phyloP scores from a whole-genome alignment of 768 basidiomycete genomes.

The Boletus coccyginus region DNA sequence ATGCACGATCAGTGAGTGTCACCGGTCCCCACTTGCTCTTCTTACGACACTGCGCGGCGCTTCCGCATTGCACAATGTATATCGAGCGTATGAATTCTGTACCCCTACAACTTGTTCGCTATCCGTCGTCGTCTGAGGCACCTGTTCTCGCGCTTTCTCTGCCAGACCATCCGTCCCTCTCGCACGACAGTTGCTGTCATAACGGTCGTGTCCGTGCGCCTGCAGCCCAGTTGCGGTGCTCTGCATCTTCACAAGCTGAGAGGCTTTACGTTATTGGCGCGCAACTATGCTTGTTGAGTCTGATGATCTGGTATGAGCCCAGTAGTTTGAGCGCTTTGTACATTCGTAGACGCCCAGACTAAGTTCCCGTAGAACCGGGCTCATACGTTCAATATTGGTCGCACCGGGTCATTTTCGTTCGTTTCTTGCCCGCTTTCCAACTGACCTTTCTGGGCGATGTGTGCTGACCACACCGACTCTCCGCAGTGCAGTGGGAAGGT shows the following conservation, averaged over 20 bases:
- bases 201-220: constrained; percentile 32
- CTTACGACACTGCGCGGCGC: constrained; percentile 27
- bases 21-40: constrained; percentile 30
- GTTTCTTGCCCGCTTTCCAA: constrained; percentile 14
- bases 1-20: constrained; percentile 76
- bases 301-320: constrained; percentile 34
- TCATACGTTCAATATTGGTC: background rate
- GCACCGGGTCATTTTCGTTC: constrained; percentile 2
- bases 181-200: constrained; percentile 31
- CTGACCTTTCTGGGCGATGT: constrained; percentile 13
- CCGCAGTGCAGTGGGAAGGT: constrained; percentile 73
- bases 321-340: constrained; percentile 31
- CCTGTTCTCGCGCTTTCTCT: constrained; percentile 28
- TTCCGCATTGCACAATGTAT: constrained; percentile 31
- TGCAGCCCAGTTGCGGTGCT: constrained; percentile 19
- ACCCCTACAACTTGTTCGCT: constrained; percentile 35
- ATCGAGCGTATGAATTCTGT: constrained; percentile 38
- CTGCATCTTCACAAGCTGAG: constrained; percentile 33
- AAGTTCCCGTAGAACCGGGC: constrained; percentile 9
- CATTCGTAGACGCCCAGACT: constrained; percentile 23
- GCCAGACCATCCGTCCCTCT: constrained; percentile 32
- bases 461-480: constrained; percentile 30
- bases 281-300: constrained; percentile 36
- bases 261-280: constrained; percentile 34
- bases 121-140: constrained; percentile 33